Conservation (phyloP, 257 asterid genomes). For the Nicotiana obtusifolia region DNA sequence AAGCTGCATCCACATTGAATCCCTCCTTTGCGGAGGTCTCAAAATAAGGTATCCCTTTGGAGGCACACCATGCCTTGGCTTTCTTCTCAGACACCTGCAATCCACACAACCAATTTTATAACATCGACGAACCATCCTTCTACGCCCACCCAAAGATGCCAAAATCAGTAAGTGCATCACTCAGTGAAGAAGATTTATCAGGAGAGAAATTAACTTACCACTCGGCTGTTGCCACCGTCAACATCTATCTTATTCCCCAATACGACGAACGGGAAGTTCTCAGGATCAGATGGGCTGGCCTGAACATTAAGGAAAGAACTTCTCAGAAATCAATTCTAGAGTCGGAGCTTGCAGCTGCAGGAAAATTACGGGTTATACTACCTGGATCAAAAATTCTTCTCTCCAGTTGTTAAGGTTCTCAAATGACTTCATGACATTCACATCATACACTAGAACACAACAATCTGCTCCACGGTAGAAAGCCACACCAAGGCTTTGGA, state of each 20-base stretch:
- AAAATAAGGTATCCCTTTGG: slow-evolving; percentile 60
- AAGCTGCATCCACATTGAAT: slow-evolving; percentile 55
- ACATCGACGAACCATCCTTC: neutral
- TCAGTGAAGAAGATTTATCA: neutral
- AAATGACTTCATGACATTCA: slow-evolving; percentile 44
- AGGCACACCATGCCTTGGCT: slow-evolving; percentile 60
- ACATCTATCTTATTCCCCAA: slow-evolving; percentile 56
- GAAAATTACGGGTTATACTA: neutral
- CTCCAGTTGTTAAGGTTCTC: slow-evolving; percentile 61
- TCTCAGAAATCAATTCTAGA: neutral
- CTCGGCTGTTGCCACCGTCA: slow-evolving; percentile 66
- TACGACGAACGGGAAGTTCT: slow-evolving; percentile 53
- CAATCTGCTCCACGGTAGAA: slow-evolving; percentile 71
- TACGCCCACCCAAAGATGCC: neutral
- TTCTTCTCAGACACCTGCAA: slow-evolving; percentile 55
- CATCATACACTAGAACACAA: slow-evolving; percentile 54
- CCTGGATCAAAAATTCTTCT: slow-evolving; percentile 68
- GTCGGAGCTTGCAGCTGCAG: neutral
- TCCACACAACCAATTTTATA: neutral
- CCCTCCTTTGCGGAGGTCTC: slow-evolving; percentile 71
- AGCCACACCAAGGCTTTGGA: slow-evolving; percentile 78
- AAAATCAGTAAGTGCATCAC: neutral
- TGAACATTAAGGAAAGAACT: slow-evolving; percentile 12
- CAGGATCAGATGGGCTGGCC: slow-evolving; percentile 67
- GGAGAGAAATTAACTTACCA: slow-evolving; percentile 25